A percentile compares a stretch with the other conserved stretches of the same genome.
Evolutionary conservation across 2,329 filamentous ascomycete species (phyloP).

Genomic region (Colletotrichum paranaense): DNA sequence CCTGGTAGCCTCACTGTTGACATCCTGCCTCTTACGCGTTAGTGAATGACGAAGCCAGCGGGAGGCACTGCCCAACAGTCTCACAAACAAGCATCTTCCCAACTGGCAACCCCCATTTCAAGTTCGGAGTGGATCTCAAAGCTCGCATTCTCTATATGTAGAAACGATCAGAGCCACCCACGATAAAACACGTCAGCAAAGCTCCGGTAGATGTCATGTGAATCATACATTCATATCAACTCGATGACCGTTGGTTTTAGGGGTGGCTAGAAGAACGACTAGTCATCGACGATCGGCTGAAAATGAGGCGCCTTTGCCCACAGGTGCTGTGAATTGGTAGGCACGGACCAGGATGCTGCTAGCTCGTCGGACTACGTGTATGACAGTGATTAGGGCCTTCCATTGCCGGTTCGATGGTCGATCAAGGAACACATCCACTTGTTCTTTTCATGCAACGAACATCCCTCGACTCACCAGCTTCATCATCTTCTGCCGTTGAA

Average conservation of each 20-base stretch:
- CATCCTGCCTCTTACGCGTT: not conserved
- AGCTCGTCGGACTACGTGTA: constrained; percentile 4
- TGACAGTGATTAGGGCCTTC: not conserved
- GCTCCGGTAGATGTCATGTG: not conserved
- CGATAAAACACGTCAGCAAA: not conserved
- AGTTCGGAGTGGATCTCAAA: not conserved
- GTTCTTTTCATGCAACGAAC: not conserved
- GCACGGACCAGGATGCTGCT: constrained; percentile 2
- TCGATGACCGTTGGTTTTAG: not conserved
- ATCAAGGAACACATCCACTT: not conserved
- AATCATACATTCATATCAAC: accelerated
- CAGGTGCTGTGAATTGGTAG: not conserved
- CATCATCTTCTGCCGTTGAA: not conserved
- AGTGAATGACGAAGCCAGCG: not conserved
- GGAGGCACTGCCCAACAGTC: not conserved
- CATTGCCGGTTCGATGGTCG: not conserved
- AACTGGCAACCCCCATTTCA: not conserved
- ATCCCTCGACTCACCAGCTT: not conserved
- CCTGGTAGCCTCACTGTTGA: not conserved
- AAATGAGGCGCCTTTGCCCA: not conserved
- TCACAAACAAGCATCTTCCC: not conserved
- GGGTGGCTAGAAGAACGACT: not conserved
- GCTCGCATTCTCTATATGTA: not conserved
- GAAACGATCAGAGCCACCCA: not conserved
- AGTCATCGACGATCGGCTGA: not conserved